Base-by-base conservation (phyloP, 768 basidiomycete species). In the Rhodotorula sphaerocarpa region DNA sequence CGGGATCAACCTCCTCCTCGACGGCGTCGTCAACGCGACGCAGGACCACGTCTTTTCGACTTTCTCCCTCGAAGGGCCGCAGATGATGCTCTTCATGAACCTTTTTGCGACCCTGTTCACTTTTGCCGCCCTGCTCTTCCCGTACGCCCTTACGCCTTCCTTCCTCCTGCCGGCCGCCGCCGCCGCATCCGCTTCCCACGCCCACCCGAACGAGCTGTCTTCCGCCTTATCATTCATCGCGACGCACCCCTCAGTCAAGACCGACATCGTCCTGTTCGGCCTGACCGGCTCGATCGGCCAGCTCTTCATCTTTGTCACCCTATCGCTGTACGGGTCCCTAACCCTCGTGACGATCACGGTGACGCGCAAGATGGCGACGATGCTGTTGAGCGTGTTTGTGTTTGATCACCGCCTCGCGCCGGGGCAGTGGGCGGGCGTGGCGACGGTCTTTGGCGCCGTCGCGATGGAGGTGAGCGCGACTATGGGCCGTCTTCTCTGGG, bases 11-110 rank as follows among this genome's bases (percentile, higher is more conserved):
- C 82, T 99, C 28, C 77, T 86, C 34, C 80, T 99, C 55, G 95
- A 99, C 74, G 95, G 95, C 27, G 84, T 88, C 33, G 86, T 86
- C 63, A 96, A 97, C 78, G 88, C 89, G 16, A 93, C 92, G 4
- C 95, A 99, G 75, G 95, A 99, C 75, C 88, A 96, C 76, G 86
- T 99, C 61, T 97, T 99, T 76, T 79, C 83, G 30, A 79, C 80
- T 18, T 84, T 87, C 77, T 82, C 82, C 25, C 79, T 83, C 47
- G 78, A 82, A 5, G 95, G 95, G 12, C 91, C 95, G 75, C 95
- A 99, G 74, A 96, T 99, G 92, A 97, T 99, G 95, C 85, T 97
- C 74, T 93, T 84, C 84, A 93, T 99, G 76, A 93, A 91, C 74
- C 70, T 87, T 31, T 86, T 92, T 78, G 86, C 86, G 76, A 88